A percentile compares a stretch with the other conserved stretches of the same genome.
Conservation (phyloP, 2,329 filamentous ascomycete genomes). For the Diplocarpon rosae region DNA sequence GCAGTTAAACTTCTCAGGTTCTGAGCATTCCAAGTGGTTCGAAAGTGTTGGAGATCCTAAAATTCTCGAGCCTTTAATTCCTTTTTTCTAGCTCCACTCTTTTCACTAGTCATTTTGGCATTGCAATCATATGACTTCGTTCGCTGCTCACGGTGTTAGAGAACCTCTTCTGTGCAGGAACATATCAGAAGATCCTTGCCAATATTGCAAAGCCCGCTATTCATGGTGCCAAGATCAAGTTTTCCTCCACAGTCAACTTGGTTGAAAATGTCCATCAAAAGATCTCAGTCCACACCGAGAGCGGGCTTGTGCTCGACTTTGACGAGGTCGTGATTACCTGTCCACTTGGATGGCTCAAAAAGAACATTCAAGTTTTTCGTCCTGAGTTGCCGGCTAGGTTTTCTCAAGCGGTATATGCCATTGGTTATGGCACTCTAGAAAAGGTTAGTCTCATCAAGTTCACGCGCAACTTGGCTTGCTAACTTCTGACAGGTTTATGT, state of each 20-base stretch:
- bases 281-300: conserved; percentile 13
- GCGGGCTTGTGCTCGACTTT: conserved; percentile 17
- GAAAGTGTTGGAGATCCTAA: no score
- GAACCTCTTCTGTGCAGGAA: conserved; percentile 26
- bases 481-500: conserved; percentile 28
- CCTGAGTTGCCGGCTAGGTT: conserved; percentile 34
- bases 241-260: conserved; percentile 18
- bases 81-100: no score
- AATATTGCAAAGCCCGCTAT: conserved; percentile 21
- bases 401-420: conserved; percentile 34
- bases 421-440: conserved; percentile 39
- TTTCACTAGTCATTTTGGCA: not conserved
- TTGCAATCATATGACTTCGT: not conserved
- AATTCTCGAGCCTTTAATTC: no score
- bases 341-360: conserved; percentile 40
- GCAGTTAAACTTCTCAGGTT: not conserved
- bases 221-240: conserved; percentile 15
- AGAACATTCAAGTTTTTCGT: conserved; percentile 31
- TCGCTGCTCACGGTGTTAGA: conserved; percentile 14
- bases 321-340: conserved; percentile 39
- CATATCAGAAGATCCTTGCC: conserved; percentile 24
- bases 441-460: conserved; percentile 30
- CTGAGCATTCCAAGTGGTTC: not conserved
- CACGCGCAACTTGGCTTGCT: not conserved
- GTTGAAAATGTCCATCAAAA: conserved; percentile 9